phyloP scores from a whole-genome alignment of 441 rosid species.

The Corymbia citriodora region DNA sequence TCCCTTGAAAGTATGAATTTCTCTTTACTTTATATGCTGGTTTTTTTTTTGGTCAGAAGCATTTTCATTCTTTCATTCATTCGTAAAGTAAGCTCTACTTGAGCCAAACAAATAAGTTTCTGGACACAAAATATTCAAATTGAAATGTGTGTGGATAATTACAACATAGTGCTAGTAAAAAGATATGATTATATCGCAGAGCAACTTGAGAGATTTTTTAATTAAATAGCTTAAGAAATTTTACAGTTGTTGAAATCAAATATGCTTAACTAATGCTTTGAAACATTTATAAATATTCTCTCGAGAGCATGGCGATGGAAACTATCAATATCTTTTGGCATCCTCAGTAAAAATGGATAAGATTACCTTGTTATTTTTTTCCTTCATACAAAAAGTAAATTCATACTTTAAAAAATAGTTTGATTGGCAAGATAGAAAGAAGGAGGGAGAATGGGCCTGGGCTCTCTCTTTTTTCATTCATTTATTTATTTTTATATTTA shows the following conservation, averaged over 20 bases:
- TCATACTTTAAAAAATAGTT: no score
- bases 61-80: no score
- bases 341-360: not conserved
- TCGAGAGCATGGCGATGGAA: rapidly evolving
- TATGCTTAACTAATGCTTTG: not conserved
- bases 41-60: not conserved
- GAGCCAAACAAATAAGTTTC: no score
- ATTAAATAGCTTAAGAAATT: not conserved
- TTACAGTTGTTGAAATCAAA: not conserved
- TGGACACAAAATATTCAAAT: not conserved
- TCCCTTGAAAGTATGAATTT: not conserved
- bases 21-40: not conserved
- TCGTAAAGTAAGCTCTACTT: no score
- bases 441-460: no score
- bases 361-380: not conserved
- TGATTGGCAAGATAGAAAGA: no score
- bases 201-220: not conserved
- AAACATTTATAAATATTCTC: not conserved
- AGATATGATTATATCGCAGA: not conserved
- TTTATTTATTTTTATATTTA: no score
- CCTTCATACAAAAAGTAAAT: not conserved
- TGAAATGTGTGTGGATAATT: not conserved
- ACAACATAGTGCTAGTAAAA: no score
- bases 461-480: no score
- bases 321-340: not conserved